Evolutionary conservation across 1,284 basidiomycete genomes (phyloP).

Genomic region (Boletus sp.): DNA sequence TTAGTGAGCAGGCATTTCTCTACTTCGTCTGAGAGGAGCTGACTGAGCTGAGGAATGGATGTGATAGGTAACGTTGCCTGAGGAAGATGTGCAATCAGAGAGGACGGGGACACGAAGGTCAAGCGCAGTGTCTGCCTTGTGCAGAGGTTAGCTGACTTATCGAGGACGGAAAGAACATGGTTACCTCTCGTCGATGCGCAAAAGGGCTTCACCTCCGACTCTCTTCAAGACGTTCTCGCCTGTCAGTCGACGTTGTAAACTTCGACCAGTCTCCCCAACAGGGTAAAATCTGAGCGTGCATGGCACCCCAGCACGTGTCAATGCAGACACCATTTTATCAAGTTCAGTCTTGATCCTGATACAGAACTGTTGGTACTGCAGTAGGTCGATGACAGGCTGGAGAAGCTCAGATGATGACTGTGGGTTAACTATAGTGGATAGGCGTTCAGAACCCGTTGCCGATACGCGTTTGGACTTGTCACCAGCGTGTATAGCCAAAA

Average conservation of each 20-base stretch:
- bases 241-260: slow-evolving; percentile 36
- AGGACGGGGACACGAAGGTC: slow-evolving; percentile 68
- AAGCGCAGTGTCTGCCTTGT: slow-evolving; percentile 66
- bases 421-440: slow-evolving; percentile 10
- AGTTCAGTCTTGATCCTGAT: slow-evolving; percentile 57
- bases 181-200: slow-evolving; percentile 65
- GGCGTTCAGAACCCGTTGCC: slow-evolving; percentile 30
- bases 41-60: slow-evolving; percentile 69
- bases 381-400: slow-evolving; percentile 66
- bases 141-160: neutral
- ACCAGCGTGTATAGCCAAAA: slow-evolving; percentile 58
- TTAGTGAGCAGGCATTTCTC: slow-evolving; percentile 60
- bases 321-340: slow-evolving; percentile 42
- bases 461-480: slow-evolving; percentile 49
- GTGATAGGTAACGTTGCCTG: slow-evolving; percentile 70
- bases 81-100: slow-evolving; percentile 64
- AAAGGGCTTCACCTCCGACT: slow-evolving; percentile 63
- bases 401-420: slow-evolving; percentile 42
- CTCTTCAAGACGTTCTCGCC: slow-evolving; percentile 33
- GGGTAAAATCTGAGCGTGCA: slow-evolving; percentile 56
- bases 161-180: neutral
- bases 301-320: slow-evolving; percentile 53
- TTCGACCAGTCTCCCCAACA: slow-evolving; percentile 62
- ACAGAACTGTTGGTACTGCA: slow-evolving; percentile 75
- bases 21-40: slow-evolving; percentile 71